These are phyloP conservation scores for Psilocybe subaeruginosa DNA, from an alignment of 768 basidiomycete species.

Conservation along the genomic window DNA sequence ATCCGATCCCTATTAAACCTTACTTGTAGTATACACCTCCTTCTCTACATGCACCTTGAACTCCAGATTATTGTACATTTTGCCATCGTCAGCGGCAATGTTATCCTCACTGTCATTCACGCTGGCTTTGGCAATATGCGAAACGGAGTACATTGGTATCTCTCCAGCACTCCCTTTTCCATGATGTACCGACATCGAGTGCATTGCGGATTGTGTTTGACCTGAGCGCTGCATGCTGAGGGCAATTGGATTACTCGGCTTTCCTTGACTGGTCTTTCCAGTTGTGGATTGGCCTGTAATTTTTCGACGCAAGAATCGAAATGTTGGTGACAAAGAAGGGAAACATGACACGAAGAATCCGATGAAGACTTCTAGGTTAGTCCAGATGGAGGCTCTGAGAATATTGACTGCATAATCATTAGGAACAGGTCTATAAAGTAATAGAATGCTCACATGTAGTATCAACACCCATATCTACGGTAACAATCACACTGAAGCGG, in stretches of 20 bases:
- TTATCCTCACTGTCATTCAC: conserved; percentile 6
- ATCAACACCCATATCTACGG: conserved; percentile 3
- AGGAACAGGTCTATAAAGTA: no score
- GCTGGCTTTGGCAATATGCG: not conserved
- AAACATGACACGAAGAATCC: conserved; percentile 5
- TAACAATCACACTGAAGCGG: conserved; percentile 6
- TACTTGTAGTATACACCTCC: conserved; percentile 3
- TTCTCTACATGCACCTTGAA: conserved; percentile 8
- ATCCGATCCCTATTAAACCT: not conserved
- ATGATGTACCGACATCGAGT: not conserved
- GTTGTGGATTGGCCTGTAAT: conserved; percentile 1
- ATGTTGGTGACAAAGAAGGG: conserved; percentile 1
- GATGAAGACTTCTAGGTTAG: conserved; percentile 3
- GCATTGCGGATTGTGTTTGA: not conserved
- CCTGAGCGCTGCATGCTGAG: conserved; percentile 8
- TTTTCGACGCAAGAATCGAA: not conserved
- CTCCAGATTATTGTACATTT: conserved; percentile 1
- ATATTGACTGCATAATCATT: conserved; percentile 1
- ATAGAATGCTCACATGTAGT: not conserved
- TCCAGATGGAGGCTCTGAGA: not conserved
- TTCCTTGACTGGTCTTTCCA: conserved; percentile 1
- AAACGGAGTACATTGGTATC: conserved; percentile 3
- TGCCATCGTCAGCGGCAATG: not conserved
- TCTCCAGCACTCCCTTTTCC: not conserved
- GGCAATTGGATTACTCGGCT: not conserved